Conservation (phyloP, 139 green algal species). For the Yamagishiella unicocca region DNA sequence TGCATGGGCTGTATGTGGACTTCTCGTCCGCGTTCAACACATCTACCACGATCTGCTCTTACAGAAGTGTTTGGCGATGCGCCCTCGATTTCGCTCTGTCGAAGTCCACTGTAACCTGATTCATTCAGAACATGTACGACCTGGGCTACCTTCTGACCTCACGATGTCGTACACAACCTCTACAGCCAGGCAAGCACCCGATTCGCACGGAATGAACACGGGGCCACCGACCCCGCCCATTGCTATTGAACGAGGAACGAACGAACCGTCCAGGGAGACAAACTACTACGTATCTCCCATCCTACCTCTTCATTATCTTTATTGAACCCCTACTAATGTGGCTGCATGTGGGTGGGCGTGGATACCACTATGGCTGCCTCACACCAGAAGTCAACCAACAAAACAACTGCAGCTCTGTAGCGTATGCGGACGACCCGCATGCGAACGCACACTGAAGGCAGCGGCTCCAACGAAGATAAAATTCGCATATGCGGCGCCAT, state of each 20-base stretch:
- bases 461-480: background rate
- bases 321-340: background rate
- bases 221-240: constrained; percentile 29
- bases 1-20: constrained; percentile 56
- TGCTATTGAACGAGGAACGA: constrained; percentile 48
- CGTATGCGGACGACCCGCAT: background rate
- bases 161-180: constrained; percentile 58
- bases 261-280: constrained; percentile 63
- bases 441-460: background rate
- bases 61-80: no score
- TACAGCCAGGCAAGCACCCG: constrained; percentile 58
- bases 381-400: background rate
- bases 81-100: no score
- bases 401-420: background rate
- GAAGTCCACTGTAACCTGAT: no score
- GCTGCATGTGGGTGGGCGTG: background rate
- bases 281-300: constrained; percentile 48
- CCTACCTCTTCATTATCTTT: constrained; percentile 48
- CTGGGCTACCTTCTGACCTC: constrained; percentile 53
- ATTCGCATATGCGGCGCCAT: background rate
- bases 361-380: constrained; percentile 17
- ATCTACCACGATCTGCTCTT: constrained; percentile 61
- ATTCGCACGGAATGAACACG: constrained; percentile 7
- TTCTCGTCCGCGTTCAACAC: constrained; percentile 63
- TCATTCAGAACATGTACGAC: constrained; percentile 52